These are phyloP conservation scores for Schizophyllum commune DNA, from an alignment of 1,284 basidiomycete genomes.

Conservation along the genomic window DNA sequence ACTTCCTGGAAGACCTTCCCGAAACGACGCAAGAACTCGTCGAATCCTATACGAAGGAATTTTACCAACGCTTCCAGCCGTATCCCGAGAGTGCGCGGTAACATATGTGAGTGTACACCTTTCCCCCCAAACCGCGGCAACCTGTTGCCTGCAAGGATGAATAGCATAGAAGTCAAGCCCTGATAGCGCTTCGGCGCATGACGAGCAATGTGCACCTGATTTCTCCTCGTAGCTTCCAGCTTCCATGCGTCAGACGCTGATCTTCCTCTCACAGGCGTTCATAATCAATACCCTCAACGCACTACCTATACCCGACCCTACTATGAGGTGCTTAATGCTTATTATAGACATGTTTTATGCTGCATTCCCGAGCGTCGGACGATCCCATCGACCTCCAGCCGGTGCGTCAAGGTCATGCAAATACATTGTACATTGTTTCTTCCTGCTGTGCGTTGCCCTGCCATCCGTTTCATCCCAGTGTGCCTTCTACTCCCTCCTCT, in stretches of 20 bases:
- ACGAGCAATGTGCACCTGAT: too few species aligned
- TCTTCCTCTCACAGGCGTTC: neutral
- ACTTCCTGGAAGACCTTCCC: slow-evolving; percentile 76
- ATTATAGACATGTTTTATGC: too few species aligned
- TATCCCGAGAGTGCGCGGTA: neutral
- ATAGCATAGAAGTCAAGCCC: slow-evolving; percentile 19
- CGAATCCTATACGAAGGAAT: slow-evolving; percentile 71
- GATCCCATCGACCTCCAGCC: too few species aligned
- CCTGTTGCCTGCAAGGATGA: slow-evolving; percentile 6
- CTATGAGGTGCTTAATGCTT: neutral
- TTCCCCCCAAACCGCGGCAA: neutral
- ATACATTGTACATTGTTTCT: neutral
- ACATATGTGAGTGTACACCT: slow-evolving; percentile 6
- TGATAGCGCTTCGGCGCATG: slow-evolving; percentile 1
- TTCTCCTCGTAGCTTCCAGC: neutral
- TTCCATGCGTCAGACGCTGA: neutral
- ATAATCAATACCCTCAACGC: neutral
- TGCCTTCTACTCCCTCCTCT: neutral
- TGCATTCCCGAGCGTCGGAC: too few species aligned
- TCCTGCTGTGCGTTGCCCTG: neutral
- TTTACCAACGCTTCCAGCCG: slow-evolving; percentile 36
- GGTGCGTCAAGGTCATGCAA: too few species aligned
- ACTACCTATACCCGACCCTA: neutral
- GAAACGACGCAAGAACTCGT: slow-evolving; percentile 85
- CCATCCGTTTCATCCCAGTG: neutral